Evolutionary conservation across 176 grass and related monocot species (phyloP), one percentile per base, ranked within the genome.

Genomic region (Triticum dicoccoides): DNA sequence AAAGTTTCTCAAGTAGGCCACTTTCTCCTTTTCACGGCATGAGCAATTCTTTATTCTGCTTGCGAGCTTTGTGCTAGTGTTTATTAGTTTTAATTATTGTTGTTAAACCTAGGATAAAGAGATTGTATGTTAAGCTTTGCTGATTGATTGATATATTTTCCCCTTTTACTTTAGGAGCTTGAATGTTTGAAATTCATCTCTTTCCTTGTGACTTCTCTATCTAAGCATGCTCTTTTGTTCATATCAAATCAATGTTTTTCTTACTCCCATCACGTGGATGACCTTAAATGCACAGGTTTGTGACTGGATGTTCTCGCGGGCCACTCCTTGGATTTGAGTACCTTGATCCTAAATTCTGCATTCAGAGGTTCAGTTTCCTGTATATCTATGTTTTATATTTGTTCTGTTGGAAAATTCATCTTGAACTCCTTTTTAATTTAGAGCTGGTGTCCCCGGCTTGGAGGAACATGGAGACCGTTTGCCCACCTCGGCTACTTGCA

Each of bases 331-430:
- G 97, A 79, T 99, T 99, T 82, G 93, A 99, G 80, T 96, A 94
- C 86, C 94, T 99, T 18, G 97, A 99, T 80, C 97, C 97, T 12
- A 96, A 96, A 79, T 99, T 99, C 74, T 99, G 97, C 89, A 99
- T 99, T 80, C 97, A 96, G 64, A 96, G 97, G 97, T 99, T 89
- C 9, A 5, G 49, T 83, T 20, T 20, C 77, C 61, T 73, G 13
- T 54, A 67, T 47, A 8, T 66, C 56, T 51, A 73, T 76, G 80
- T 76, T 42, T 42, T 13, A 21, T 20, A 14, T 49, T 66, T 65
- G 42, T 76, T 80, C 27, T 82, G 65, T 82, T 82, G 64, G 52
- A 8, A 52, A 29, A 67, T 70, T 32, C 45, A 58, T 42, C 34
- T 38, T 24, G 49, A 56, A 56, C 69, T 70, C 17, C 34, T 41